Conservation (phyloP, 441 rosid species). For the Erysimum cheiri region DNA sequence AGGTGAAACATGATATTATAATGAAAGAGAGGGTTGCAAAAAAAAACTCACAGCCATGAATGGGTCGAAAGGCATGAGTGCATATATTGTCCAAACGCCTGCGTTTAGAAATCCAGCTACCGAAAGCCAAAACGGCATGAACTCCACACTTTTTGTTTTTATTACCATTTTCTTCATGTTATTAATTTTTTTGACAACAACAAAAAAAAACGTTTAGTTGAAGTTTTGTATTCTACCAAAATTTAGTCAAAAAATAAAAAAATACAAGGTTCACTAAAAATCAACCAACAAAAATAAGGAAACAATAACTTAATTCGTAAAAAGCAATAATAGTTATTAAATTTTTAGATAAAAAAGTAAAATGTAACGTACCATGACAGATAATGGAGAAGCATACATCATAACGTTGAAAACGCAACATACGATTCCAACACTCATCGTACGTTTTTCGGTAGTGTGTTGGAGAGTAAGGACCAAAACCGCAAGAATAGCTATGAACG, state of each 20-base stretch:
- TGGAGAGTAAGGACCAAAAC: slow-evolving; percentile 52
- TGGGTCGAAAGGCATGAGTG: slow-evolving; percentile 72
- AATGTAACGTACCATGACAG: slow-evolving; percentile 68
- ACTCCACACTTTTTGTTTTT: slow-evolving; percentile 85
- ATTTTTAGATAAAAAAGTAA: background rate
- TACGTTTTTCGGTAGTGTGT: slow-evolving; percentile 55
- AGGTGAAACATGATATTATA: slow-evolving; percentile 1
- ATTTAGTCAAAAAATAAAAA: background rate
- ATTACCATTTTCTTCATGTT: slow-evolving; percentile 74
- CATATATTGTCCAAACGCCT: slow-evolving; percentile 71
- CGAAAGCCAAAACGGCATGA: slow-evolving; percentile 83
- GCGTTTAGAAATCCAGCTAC: slow-evolving; percentile 72
- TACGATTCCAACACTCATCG: slow-evolving; percentile 63
- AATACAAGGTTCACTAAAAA: background rate
- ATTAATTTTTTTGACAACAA: background rate
- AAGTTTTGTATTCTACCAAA: background rate
- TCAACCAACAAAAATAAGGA: background rate
- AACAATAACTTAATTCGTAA: background rate
- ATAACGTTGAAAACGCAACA: slow-evolving; percentile 64
- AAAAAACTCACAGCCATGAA: slow-evolving; percentile 67
- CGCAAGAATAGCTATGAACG: slow-evolving; percentile 47
- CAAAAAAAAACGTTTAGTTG: background rate
- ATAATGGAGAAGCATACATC: slow-evolving; percentile 91
- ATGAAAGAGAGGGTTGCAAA: background rate
- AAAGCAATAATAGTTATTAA: background rate